Base-by-base conservation (phyloP, 2,329 filamentous ascomycete species). In the Curvularia hawaiiensis region DNA sequence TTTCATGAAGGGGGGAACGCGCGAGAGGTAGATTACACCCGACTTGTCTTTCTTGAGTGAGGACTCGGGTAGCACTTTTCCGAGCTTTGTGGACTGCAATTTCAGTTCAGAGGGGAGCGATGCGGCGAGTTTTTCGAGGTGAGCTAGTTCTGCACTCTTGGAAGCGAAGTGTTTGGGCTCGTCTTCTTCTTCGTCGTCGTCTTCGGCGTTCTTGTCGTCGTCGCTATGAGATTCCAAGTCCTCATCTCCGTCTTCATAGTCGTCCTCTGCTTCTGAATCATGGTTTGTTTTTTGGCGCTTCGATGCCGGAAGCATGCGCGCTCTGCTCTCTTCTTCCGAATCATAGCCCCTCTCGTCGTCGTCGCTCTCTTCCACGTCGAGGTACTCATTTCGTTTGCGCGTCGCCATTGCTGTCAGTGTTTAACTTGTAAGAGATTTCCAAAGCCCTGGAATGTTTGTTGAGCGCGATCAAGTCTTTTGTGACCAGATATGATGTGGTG, bases 1-100 rank as follows among this genome's bases (percentile, higher is more conserved):
- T 69, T 92, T 93, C 90, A 96, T 95, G 77, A 93, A 96, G 0
- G 92, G 92, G 4, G 92, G 91, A 61, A 95, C 86, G 58, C 91
- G 87, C 4, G 90, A 94, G 60, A 96, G 82, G 78, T 95, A 96
- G 59, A 95, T 82, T 12, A 96, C 90, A 61, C 91, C 91, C 0
- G 90, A 92, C 72, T 88, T 89, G 66, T 78, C 90, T 88, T 72
- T 88, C 86, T 41, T 84, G 81, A 58, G 90, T 77, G 40, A 83
- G 79, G 63, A 82, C 49, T 63, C 56, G 30, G 63, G 59, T 16
- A 67, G 56, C 12, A 64, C 56, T 51, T 67, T 59, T 16, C 66
- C 60, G 14, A 67, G 60, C 43, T 70, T 65, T 33, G 54, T 66
- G 43, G 67, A 60, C n/a, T 62, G 57, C 20, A 74, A 62, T 51